A percentile compares a stretch with the other conserved stretches of the same genome.
These are phyloP conservation scores for Pythium diclinum DNA, from an alignment of 352 stramenopile species.

Conservation along the genomic window DNA sequence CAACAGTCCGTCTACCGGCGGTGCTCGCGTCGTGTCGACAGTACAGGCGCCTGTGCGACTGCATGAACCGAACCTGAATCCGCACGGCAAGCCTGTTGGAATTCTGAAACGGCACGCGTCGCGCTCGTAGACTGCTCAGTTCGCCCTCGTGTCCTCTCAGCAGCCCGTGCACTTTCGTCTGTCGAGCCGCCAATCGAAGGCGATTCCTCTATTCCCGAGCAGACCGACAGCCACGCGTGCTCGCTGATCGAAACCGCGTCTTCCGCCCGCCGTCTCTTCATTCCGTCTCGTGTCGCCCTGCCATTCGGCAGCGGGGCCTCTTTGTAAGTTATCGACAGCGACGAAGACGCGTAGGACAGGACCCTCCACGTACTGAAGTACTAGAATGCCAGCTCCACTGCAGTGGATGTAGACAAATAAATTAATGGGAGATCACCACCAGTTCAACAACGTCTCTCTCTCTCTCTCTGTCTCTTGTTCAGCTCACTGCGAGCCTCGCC, in stretches of 20 bases:
- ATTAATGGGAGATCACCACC: constrained; percentile 15
- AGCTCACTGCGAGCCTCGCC: constrained; percentile 21
- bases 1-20: constrained; percentile 7
- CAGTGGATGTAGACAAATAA: constrained; percentile 29
- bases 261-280: background rate
- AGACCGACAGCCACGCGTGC: background rate
- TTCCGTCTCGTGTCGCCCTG: background rate
- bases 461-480: too few species aligned
- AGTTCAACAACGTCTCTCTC: background rate
- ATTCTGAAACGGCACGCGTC: constrained; percentile 43
- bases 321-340: constrained; percentile 10
- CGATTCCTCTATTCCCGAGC: background rate
- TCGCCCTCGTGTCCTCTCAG: background rate
- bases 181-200: constrained; percentile 11
- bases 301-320: constrained; percentile 12
- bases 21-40: constrained; percentile 26
- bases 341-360: background rate
- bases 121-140: background rate
- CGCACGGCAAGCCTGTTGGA: constrained; percentile 46
- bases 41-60: constrained; percentile 22
- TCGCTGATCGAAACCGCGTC: background rate
- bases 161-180: background rate
- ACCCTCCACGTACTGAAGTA: background rate
- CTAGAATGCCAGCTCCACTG: constrained; percentile 2
- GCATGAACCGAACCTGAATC: constrained; percentile 30